Percentiles rank a stretch among this genome's conserved stretches.
phyloP scores from a whole-genome alignment of 2,329 filamentous ascomycete genomes.

The Exophiala alcalophila region DNA sequence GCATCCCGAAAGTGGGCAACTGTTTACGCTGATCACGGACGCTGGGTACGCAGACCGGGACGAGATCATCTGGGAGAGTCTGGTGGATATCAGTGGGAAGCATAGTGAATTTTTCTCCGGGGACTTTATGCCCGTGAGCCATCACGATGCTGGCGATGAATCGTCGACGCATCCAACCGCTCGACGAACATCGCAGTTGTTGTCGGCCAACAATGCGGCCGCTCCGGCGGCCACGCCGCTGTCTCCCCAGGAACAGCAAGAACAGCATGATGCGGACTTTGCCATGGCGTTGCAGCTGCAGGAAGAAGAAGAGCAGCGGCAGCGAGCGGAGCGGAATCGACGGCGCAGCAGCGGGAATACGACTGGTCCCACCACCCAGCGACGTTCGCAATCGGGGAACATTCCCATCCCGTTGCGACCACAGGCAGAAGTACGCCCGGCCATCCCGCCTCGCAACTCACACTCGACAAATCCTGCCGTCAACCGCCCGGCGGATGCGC shows the following conservation, averaged over 20 bases:
- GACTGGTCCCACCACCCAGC: slow-evolving; percentile 9
- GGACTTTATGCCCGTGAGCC: slow-evolving; percentile 82
- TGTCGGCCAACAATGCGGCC: slow-evolving; percentile 15
- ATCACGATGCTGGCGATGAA: slow-evolving; percentile 33
- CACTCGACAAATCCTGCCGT: slow-evolving; percentile 28
- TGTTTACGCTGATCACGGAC: slow-evolving; percentile 87
- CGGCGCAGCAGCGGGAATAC: slow-evolving; percentile 25
- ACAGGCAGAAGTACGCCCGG: slow-evolving; percentile 39
- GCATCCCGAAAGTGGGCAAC: slow-evolving; percentile 70
- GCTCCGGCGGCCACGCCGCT: slow-evolving; percentile 24
- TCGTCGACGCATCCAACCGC: slow-evolving; percentile 19
- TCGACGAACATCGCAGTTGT: slow-evolving; percentile 21
- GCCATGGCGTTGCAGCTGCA: slow-evolving; percentile 89
- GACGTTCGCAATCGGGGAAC: slow-evolving; percentile 29
- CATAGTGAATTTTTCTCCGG: slow-evolving; percentile 81
- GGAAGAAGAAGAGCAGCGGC: slow-evolving; percentile 73
- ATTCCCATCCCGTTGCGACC: slow-evolving; percentile 18
- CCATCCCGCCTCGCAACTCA: slow-evolving; percentile 44
- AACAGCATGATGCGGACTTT: slow-evolving; percentile 68
- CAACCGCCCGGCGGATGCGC: slow-evolving; percentile 35
- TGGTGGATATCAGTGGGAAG: slow-evolving; percentile 83
- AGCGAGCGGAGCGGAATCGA: slow-evolving; percentile 26
- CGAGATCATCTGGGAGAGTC: slow-evolving; percentile 93
- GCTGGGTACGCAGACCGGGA: slow-evolving; percentile 83
- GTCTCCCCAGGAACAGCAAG: slow-evolving; percentile 58